Conservation (phyloP, 2,329 filamentous ascomycete genomes). For the Fusarium napiforme region DNA sequence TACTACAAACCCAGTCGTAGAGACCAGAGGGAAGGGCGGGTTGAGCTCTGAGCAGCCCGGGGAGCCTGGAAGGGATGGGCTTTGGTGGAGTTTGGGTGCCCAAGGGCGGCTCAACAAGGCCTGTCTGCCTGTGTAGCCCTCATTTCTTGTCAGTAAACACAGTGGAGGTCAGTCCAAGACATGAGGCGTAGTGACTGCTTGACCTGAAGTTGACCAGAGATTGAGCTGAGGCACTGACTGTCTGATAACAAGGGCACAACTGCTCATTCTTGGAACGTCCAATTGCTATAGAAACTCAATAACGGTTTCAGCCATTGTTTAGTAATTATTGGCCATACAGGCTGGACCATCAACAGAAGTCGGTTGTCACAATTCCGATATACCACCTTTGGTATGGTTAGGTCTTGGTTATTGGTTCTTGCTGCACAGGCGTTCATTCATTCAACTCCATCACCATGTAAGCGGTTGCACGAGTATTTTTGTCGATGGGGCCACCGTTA, state of each 20-base stretch:
- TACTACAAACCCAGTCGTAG: conserved; percentile 5
- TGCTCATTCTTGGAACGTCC: conserved; percentile 17
- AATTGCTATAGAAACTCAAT: conserved; percentile 22
- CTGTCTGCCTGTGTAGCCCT: conserved; percentile 24
- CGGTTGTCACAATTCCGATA: conserved; percentile 19
- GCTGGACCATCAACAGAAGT: background rate
- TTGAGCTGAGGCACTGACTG: conserved; percentile 18
- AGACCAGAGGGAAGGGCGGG: background rate
- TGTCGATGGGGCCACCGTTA: conserved; percentile 10
- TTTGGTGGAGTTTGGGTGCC: conserved; percentile 29
- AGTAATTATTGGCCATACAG: background rate
- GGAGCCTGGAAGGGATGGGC: conserved; percentile 18
- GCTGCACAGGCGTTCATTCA: conserved; percentile 1
- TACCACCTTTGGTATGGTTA: background rate
- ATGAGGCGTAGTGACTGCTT: conserved; percentile 26
- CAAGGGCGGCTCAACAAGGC: conserved; percentile 33
- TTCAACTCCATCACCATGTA: background rate
- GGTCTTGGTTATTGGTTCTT: conserved; percentile 1
- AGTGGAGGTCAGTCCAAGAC: background rate
- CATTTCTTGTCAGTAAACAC: conserved; percentile 1
- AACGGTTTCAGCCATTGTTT: conserved; percentile 33
- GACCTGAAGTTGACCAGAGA: conserved; percentile 14
- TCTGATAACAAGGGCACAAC: conserved; percentile 21
- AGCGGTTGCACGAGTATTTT: conserved; percentile 23
- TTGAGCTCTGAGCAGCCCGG: conserved; percentile 16